Evolutionary conservation across 2,329 filamentous ascomycete genomes (phyloP), one percentile per base, ranked within the genome.

Genomic region (Phialophora tarda): DNA sequence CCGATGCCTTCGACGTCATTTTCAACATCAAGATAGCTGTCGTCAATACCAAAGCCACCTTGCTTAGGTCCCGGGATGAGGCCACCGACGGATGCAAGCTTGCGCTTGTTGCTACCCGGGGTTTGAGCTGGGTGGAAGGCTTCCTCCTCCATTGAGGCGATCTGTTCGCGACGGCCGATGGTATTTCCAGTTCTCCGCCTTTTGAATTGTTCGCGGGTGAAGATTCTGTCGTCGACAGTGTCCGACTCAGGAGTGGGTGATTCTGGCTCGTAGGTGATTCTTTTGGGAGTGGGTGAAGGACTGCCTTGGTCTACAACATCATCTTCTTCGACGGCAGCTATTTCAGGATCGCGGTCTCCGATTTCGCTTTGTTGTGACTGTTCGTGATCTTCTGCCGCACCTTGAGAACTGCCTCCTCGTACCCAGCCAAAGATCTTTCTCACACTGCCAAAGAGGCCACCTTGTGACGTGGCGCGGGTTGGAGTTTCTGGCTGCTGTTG

Each of bases 31-130:
- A 69, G 64, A 51, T 67, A 69, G 30, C 38, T 66, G 58, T 70
- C 68, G n/a, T 69, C 64, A 38, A 71, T 69, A n/a, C 69, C 69
- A 28, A 63, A 71, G 17, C 66, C 66, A 53, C 66, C 69, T 50
- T 44, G 26, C 34, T 17, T 61, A 12, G 69, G 68, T 8, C 65
- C 62, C n/a, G 69, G 69, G 10, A 65, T 59, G n/a, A 64, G 50
- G 48, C 64, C 66, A 34, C 65, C 59, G 17, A 65, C 41, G 4
- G 68, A 64, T 10, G 62, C 51, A 30, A 71, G 38, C 48, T 69
- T 68, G 59, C 69, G 64, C 53, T 71, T 71, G 53, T 67, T 69
- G 30, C 64, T 65, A n/a, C 66, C 69, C 32, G 58, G 30, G 3
- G 54, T 64, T 32, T 60, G 60, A 12, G 58, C 38, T n/a, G 66